Evolutionary conservation across 129 eudicot genomes (phyloP).

Genomic region (Tagetes patula): DNA sequence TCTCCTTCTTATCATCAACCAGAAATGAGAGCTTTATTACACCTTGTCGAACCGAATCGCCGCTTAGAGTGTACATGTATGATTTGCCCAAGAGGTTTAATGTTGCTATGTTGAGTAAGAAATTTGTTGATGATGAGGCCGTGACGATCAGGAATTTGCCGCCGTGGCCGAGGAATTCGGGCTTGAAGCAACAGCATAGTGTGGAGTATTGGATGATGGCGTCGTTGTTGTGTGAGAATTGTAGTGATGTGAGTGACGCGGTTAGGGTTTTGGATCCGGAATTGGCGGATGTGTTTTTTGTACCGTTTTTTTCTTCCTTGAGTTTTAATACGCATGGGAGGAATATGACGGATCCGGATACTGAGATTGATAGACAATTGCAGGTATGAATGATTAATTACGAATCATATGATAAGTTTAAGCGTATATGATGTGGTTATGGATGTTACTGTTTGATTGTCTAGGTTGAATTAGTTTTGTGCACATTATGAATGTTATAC

Average conservation of each 20-base stretch:
- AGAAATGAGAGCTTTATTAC: conserved; percentile 20
- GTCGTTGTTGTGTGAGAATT: conserved; percentile 48
- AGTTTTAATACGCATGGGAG: conserved; percentile 78
- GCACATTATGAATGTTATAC: background rate
- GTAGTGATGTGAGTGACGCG: conserved; percentile 49
- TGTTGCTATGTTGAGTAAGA: conserved; percentile 62
- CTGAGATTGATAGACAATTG: conserved; percentile 61
- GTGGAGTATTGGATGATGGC: conserved; percentile 99
- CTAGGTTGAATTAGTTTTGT: conserved; percentile 9
- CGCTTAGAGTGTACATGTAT: conserved; percentile 81
- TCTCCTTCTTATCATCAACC: conserved; percentile 34
- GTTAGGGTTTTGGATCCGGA: conserved; percentile 88
- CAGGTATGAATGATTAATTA: conserved; percentile 48
- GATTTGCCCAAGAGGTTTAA: conserved; percentile 76
- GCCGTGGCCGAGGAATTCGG: conserved; percentile 66
- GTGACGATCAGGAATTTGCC: conserved; percentile 68
- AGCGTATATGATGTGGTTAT: background rate
- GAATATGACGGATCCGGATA: conserved; percentile 75
- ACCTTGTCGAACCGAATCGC: conserved; percentile 46
- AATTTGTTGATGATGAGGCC: conserved; percentile 33
- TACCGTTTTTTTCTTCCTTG: conserved; percentile 87
- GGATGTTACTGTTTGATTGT: background rate
- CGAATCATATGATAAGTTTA: background rate
- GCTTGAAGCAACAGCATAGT: conserved; percentile 83
- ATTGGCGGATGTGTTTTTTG: conserved; percentile 77